A percentile compares a stretch with the other conserved stretches of the same genome.
phyloP scores from a whole-genome alignment of 192 early-diverging fungal genomes.

The Coemansia sp. region DNA sequence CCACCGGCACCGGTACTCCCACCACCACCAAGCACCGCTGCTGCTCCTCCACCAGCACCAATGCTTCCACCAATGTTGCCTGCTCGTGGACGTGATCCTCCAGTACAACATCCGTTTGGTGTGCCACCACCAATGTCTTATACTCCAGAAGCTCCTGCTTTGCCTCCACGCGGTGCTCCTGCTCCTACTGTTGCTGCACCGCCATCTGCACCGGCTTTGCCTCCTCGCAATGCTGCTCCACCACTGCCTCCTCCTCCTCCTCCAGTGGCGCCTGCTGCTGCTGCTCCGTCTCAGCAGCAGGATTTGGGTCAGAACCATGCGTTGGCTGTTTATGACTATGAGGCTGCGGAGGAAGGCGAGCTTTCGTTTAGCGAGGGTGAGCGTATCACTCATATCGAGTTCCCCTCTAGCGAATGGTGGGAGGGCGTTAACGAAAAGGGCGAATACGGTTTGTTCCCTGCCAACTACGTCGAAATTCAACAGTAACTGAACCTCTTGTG shows the following conservation, averaged over 20 bases:
- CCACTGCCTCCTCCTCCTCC: conserved; percentile 9
- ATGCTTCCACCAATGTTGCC: conserved; percentile 11
- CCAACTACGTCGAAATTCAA: conserved; percentile 55
- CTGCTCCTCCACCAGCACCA: conserved; percentile 12
- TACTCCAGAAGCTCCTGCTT: conserved; percentile 12
- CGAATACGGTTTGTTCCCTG: conserved; percentile 71
- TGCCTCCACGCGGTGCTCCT: conserved; percentile 10
- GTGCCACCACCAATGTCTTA: conserved; percentile 11
- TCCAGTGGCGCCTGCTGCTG: conserved; percentile 8
- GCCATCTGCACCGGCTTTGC: conserved; percentile 22
- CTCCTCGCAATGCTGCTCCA: conserved; percentile 1
- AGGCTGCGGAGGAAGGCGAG: conserved; percentile 84
- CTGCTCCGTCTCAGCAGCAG: conserved; percentile 12
- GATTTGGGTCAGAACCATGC: conserved; percentile 53
- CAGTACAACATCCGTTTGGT: background rate
- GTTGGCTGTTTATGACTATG: conserved; percentile 79
- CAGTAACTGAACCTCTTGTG: background rate
- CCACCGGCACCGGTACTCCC: conserved; percentile 8
- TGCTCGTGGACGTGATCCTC: background rate
- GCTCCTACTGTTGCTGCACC: conserved; percentile 6
- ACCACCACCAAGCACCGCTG: conserved; percentile 10
- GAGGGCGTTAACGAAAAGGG: conserved; percentile 64
- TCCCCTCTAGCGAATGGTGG: conserved; percentile 93
- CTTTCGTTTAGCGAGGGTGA: conserved; percentile 77
- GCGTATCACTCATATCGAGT: conserved; percentile 74